Evolutionary conservation across 352 stramenopile species (phyloP), one percentile per base, ranked within the genome.

Genomic region (Peronospora destructor): DNA sequence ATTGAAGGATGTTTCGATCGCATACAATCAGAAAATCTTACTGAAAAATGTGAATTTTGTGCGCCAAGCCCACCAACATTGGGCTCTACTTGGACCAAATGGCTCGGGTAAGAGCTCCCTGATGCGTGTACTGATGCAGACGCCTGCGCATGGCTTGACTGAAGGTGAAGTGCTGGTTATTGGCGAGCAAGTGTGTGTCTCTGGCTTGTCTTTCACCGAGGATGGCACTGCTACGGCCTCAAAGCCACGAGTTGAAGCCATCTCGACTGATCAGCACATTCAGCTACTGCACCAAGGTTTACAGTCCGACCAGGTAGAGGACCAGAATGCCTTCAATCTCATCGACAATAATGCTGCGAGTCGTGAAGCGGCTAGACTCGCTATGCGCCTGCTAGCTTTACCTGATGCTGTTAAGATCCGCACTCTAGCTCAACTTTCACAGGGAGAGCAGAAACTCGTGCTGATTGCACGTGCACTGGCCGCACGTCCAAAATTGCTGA

Each of bases 371-470:
- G 70, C 68, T 1, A 37, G 45, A 10, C 45, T 84, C 5, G 59
- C 64, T 6, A 59, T 64, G 19, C 44, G 55, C 13, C 48, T 87
- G 3, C 43, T 87, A 32, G 53, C 25, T 12, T 57, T 87, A 10
- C 53, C 61, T 1, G 42, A 48, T 17, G 43, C 65, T 12, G 53
- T 84, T 13, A 46, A 66, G 16, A 52, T 57, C 1, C 70, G 72
- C 37, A 53, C 50, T 16, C 86, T 97, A 26, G 56, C 64, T 9
- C 55, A 81, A 4, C 66, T 97, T 6, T 96, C 86, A 12, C 87
- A 97, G 53, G 91, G 91, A 21, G 72, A 97, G 53, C 91, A 97
- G 72, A 95, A 95, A 54, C 60, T 97, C 0, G 71, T 94, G 9
- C 65, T 97, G 25, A 84, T 97, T 49, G 87, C 83, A 26, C 75